phyloP scores from a whole-genome alignment of 306 rosid genomes.

The Benincasa hispida region DNA sequence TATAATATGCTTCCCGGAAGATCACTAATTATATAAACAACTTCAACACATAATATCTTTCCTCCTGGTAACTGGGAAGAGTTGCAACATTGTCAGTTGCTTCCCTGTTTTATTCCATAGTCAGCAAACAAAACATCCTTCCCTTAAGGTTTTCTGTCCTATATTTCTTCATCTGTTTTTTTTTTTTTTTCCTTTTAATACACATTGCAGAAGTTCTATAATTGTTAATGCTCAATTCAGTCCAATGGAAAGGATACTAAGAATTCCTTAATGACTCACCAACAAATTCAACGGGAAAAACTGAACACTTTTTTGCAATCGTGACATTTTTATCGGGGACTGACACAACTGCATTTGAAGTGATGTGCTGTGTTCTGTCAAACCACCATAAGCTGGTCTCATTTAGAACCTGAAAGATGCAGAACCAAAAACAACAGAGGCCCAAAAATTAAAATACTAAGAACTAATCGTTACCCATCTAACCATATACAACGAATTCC shows the following conservation, averaged over 20 bases:
- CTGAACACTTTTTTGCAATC: constrained; percentile 84
- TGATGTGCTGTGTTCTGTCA: constrained; percentile 67
- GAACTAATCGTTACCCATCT: neutral
- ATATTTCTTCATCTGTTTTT: neutral
- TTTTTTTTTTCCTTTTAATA: too few species aligned
- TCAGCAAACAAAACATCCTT: neutral
- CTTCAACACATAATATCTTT: neutral
- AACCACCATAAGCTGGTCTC: constrained; percentile 98
- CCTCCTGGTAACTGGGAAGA: neutral
- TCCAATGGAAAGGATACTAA: neutral
- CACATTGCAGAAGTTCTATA: neutral
- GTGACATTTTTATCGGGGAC: constrained; percentile 81
- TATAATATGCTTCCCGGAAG: neutral
- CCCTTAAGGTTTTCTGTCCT: neutral
- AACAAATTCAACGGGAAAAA: constrained; percentile 93
- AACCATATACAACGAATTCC: neutral
- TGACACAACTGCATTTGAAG: constrained; percentile 64
- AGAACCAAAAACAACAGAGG: constrained; percentile 1
- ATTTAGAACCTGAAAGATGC: constrained; percentile 58
- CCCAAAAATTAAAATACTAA: neutral
- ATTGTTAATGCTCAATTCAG: neutral
- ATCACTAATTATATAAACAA: neutral
- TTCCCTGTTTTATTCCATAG: neutral
- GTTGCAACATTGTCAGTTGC: neutral
- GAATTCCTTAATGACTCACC: constrained; percentile 34